phyloP scores from a whole-genome alignment of 2,329 filamentous ascomycete genomes.

The Cladosporium sp. region DNA sequence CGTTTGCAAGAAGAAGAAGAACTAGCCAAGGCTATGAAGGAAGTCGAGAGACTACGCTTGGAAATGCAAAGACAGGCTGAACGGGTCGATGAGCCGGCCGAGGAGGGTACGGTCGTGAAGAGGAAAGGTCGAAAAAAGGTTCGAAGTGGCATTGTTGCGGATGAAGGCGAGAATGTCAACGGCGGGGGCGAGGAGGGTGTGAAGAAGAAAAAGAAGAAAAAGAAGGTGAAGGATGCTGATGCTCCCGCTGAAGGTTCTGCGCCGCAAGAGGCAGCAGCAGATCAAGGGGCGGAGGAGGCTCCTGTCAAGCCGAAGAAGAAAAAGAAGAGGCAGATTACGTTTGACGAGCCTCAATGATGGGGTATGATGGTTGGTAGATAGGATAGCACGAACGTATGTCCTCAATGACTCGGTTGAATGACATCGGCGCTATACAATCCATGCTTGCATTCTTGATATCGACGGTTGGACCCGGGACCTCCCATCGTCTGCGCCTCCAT shows the following conservation, averaged over 20 bases:
- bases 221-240: conserved; percentile 23
- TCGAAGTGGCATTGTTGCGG: conserved; percentile 13
- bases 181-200: conserved; percentile 19
- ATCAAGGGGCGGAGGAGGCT: conserved; percentile 15
- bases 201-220: conserved; percentile 42
- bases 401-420: too few species aligned
- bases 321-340: conserved; percentile 34
- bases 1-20: conserved; percentile 76
- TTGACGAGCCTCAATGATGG: conserved; percentile 21
- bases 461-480: too few species aligned
- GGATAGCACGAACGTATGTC: too few species aligned
- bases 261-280: conserved; percentile 18
- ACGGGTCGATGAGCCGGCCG: conserved; percentile 51
- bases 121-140: conserved; percentile 49
- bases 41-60: conserved; percentile 78
- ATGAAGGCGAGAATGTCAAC: conserved; percentile 16
- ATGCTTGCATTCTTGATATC: too few species aligned
- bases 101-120: conserved; percentile 61
- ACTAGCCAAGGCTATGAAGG: conserved; percentile 81
- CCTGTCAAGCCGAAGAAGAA: conserved; percentile 34
- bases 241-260: conserved; percentile 1
- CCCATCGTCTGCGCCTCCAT: too few species aligned
- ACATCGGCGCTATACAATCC: too few species aligned
- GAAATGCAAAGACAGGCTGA: conserved; percentile 85
- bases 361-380: too few species aligned